A percentile compares a stretch with the other conserved stretches of the same genome.
phyloP scores from a whole-genome alignment of 1,284 basidiomycete genomes.

The Microbotryum violaceum region DNA sequence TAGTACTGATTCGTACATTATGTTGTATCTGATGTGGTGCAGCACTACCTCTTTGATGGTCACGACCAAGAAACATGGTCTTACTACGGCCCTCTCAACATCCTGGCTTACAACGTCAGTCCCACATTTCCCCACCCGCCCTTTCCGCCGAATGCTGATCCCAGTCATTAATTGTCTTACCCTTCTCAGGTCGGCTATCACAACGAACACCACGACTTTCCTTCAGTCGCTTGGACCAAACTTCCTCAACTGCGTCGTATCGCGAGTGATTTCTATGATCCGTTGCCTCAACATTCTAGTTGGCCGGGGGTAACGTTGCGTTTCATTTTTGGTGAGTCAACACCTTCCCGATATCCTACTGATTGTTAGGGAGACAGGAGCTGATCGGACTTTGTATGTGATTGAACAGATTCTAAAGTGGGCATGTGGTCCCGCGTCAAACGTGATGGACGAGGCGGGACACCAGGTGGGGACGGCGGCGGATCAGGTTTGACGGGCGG shows the following conservation, averaged over 20 bases:
- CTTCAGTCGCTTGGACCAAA: conserved; percentile 87
- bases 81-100: conserved; percentile 88
- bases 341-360: too few species aligned
- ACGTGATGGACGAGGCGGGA: conserved; percentile 1
- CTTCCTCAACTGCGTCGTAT: conserved; percentile 71
- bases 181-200: conserved; percentile 72
- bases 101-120: conserved; percentile 86
- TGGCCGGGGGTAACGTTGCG: conserved; percentile 93
- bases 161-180: neutral
- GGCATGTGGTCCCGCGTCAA: conserved; percentile 28
- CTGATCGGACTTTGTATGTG: neutral
- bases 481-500: conserved; percentile 17
- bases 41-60: conserved; percentile 84
- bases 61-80: conserved; percentile 87
- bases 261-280: conserved; percentile 89
- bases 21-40: conserved; percentile 15
- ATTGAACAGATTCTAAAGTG: conserved; percentile 14
- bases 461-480: conserved; percentile 18
- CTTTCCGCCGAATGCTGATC: neutral
- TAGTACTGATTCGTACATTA: conserved; percentile 21
- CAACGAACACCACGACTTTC: conserved; percentile 99
- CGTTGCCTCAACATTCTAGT: conserved; percentile 72
- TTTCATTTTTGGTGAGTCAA: conserved; percentile 64
- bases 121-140: neutral
- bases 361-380: neutral